Percentiles rank a stretch among this genome's conserved stretches.
Evolutionary conservation across 441 rosid genomes (phyloP).

Genomic region (Adansonia madagascariensis): DNA sequence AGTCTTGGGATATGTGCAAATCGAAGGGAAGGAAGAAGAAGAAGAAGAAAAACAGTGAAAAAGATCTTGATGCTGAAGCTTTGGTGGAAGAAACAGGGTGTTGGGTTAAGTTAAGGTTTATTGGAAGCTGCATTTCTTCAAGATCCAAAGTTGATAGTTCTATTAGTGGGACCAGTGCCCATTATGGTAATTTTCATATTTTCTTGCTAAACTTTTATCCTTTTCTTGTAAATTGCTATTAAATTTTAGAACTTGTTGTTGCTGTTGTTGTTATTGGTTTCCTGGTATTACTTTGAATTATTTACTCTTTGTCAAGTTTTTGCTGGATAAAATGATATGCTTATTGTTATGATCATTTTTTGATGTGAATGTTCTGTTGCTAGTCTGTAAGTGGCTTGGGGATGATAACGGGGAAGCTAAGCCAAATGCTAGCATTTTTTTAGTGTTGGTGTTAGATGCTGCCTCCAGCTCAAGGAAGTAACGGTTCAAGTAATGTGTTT

Average conservation of each 20-base stretch:
- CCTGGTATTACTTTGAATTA: background rate
- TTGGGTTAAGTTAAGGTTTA: conserved; percentile 77
- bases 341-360: conserved; percentile 7
- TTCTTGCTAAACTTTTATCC: conserved; percentile 9
- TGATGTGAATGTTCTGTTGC: conserved; percentile 1
- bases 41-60: conserved; percentile 20
- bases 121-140: conserved; percentile 83
- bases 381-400: no score
- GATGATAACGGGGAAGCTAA: background rate
- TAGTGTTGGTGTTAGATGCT: conserved; percentile 14
- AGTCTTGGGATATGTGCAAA: conserved; percentile 48
- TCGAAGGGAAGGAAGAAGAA: conserved; percentile 52
- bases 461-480: background rate
- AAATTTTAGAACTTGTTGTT: background rate
- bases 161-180: conserved; percentile 60
- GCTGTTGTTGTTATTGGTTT: background rate
- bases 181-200: conserved; percentile 25
- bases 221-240: conserved; percentile 2
- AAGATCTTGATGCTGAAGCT: conserved; percentile 32
- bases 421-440: background rate
- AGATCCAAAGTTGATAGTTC: conserved; percentile 92
- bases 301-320: background rate
- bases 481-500: background rate
- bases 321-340: conserved; percentile 10
- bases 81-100: conserved; percentile 56